Percentiles rank a stretch among this genome's conserved stretches.
Evolutionary conservation across 2,329 filamentous ascomycete genomes (phyloP).

Genomic region (Elsinoe necatrix): DNA sequence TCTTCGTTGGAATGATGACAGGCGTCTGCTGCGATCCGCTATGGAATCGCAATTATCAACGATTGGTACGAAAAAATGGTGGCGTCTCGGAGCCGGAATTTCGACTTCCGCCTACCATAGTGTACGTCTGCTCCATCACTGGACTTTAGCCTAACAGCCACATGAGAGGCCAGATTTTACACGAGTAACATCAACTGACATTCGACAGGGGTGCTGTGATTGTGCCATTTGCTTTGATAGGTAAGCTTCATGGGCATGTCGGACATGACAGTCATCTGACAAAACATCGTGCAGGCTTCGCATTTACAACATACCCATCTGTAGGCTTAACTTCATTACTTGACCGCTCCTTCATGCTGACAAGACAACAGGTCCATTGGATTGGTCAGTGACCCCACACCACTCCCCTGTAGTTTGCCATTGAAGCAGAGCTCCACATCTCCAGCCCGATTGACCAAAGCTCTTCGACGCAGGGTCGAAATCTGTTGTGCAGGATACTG

Average conservation of each 20-base stretch:
- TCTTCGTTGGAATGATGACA: constrained; percentile 58
- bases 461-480: background rate
- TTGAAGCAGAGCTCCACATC: background rate
- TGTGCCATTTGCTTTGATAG: constrained; percentile 74
- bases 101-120: constrained; percentile 59
- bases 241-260: constrained; percentile 34
- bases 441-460: background rate
- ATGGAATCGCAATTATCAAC: constrained; percentile 51
- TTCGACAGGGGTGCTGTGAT: constrained; percentile 58
- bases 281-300: constrained; percentile 49
- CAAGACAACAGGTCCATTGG: constrained; percentile 40
- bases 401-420: background rate
- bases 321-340: constrained; percentile 58
- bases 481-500: constrained; percentile 14
- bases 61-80: constrained; percentile 48
- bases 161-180: background rate
- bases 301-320: constrained; percentile 67
- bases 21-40: constrained; percentile 57
- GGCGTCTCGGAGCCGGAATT: constrained; percentile 75
- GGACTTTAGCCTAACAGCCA: background rate
- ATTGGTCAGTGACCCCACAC: constrained; percentile 33
- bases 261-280: constrained; percentile 19
- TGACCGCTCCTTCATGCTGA: constrained; percentile 35
- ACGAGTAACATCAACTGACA: constrained; percentile 25
- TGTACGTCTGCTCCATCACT: constrained; percentile 22